Conservation (phyloP, 2,329 filamentous ascomycete genomes). For the Neofusicoccum parvum region DNA sequence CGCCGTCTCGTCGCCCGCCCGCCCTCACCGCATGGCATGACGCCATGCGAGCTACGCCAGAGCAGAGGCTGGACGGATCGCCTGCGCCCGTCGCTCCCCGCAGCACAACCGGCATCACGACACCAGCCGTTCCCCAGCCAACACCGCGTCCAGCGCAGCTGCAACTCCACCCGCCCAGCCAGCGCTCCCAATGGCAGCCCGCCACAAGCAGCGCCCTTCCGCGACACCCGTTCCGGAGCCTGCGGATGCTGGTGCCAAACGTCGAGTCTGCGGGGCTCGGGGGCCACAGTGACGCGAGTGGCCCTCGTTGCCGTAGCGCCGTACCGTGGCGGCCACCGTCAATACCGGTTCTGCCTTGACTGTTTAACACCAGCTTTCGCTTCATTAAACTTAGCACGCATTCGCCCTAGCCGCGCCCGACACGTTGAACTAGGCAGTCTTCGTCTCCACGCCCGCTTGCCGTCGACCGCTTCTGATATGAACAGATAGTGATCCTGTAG, state of each 20-base stretch:
- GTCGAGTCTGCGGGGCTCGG: background rate
- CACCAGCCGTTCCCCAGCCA: constrained; percentile 5
- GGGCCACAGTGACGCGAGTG: constrained; percentile 3
- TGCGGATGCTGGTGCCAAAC: background rate
- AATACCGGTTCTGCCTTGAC: background rate
- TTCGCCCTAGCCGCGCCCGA: background rate
- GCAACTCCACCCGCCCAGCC: background rate
- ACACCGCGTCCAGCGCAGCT: constrained; percentile 3
- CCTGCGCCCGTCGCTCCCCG: background rate
- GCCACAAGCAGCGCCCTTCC: background rate
- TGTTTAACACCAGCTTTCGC: background rate
- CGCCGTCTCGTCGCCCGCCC: background rate
- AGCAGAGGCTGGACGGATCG: constrained; percentile 3
- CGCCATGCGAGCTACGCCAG: background rate
- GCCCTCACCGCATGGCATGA: constrained; percentile 7
- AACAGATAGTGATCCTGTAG: no score
- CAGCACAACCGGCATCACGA: background rate
- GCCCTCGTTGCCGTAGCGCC: constrained; percentile 9
- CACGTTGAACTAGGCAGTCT: background rate
- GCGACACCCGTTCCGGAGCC: background rate
- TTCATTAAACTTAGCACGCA: background rate
- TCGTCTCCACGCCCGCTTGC: background rate
- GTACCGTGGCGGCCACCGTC: background rate
- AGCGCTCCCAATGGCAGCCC: background rate
- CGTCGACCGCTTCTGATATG: no score